Evolutionary conservation across 805 yeast species (phyloP), one percentile per base, ranked within the genome.

Genomic region (Saturnispora silvae): DNA sequence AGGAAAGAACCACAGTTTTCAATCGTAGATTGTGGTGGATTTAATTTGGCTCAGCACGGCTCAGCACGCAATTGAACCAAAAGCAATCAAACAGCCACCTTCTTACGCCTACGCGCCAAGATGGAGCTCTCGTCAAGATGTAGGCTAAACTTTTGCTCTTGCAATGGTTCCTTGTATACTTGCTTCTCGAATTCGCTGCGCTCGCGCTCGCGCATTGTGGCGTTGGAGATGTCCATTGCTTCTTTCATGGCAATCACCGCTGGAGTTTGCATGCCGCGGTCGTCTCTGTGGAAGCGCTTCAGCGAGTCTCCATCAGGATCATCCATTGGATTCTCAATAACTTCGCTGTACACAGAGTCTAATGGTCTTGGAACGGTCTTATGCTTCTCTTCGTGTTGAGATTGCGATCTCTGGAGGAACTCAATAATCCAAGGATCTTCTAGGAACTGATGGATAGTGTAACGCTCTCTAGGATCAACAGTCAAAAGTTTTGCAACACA

Each of bases 391-490:
- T n/a, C n/a, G n/a, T n/a, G n/a, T n/a, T n/a, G n/a, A 22, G 8
- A 15, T 31, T 61, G 63, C 20, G 54, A 53, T 33, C 48, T 43
- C 9, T 38, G 38, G 13, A 53, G 34, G 32, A 52, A 58, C 36
- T 59, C 61, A 28, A 45, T 54, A 45, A 82, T 70, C 94, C 94
- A 82, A 0, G 92, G 92, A 54, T 82, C 92, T 8, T 64, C 61
- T 50, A 81, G 61, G 45, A 82, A 75, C 35, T 81, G 78, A 40
- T 78, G 79, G 40, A 82, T 76, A 7, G 83, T 75, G 51, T 80
- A 80, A 39, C 94, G 63, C 37, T 67, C 60, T 22, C 62, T 57
- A 5, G 87, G 85, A 50, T 80, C 81, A 15, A 82, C 89, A 0
- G 85, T 78, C 25, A 82, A 61, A 43, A 82, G 63, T 42, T 66